These are phyloP conservation scores for Phyllosticta citriasiana DNA, from an alignment of 2,329 filamentous ascomycete genomes.

Conservation along the genomic window DNA sequence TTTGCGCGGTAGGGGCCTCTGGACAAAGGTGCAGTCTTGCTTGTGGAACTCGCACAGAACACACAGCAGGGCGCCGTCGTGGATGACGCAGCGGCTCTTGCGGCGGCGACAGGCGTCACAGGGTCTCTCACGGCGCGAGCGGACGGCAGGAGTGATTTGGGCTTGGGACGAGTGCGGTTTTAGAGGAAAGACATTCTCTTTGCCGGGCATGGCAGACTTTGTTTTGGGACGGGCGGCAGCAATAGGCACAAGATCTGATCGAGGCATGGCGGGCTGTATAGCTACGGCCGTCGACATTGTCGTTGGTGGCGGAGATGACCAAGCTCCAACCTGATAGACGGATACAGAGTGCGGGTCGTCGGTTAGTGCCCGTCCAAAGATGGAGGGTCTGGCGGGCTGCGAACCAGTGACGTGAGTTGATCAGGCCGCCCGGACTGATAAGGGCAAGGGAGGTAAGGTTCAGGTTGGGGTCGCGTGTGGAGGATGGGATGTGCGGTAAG, in stretches of 20 bases:
- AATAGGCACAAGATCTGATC: conserved; percentile 36
- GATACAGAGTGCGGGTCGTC: conserved; percentile 2
- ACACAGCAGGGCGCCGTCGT: conserved; percentile 64
- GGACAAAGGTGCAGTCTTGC: conserved; percentile 68
- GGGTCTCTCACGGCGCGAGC: conserved; percentile 29
- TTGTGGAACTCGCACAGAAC: conserved; percentile 69
- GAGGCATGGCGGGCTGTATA: conserved; percentile 36
- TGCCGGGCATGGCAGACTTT: conserved; percentile 31
- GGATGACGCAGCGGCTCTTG: conserved; percentile 67
- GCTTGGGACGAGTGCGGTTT: conserved; percentile 23
- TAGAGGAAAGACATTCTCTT: conserved; percentile 32
- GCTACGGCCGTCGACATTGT: conserved; percentile 40
- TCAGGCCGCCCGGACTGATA: conserved; percentile 7
- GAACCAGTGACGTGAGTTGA: conserved; percentile 6
- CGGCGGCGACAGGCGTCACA: conserved; percentile 62
- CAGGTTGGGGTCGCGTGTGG: not conserved
- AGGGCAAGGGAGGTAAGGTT: not conserved
- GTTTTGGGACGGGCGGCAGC: conserved; percentile 34
- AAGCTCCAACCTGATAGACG: not conserved
- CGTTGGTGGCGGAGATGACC: conserved; percentile 11
- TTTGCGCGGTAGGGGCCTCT: conserved; percentile 69
- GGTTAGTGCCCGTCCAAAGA: conserved; percentile 4
- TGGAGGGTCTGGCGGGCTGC: conserved; percentile 1
- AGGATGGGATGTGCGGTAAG: not conserved
- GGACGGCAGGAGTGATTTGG: conserved; percentile 28